Conservation (phyloP, 2,329 filamentous ascomycete species). For the Aspergillus vadensis region DNA sequence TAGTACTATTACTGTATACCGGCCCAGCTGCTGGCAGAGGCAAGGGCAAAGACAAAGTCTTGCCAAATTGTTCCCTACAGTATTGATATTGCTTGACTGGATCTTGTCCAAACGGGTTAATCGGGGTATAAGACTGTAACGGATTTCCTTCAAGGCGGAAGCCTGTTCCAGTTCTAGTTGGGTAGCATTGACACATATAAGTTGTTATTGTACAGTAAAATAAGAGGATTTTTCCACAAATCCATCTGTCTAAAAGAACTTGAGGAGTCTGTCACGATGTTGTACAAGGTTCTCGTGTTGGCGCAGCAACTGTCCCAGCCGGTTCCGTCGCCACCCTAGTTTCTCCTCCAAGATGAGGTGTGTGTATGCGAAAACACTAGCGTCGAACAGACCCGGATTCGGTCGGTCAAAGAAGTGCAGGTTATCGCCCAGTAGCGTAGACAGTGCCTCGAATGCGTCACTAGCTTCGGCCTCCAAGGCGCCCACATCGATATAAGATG, state of each 20-base stretch:
- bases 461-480: slow-evolving; percentile 62
- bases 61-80: too few species aligned
- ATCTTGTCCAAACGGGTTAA: too few species aligned
- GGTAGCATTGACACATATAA: slow-evolving; percentile 5
- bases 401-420: slow-evolving; percentile 62
- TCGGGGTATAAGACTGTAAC: background rate
- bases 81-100: too few species aligned
- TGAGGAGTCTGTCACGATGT: slow-evolving; percentile 63
- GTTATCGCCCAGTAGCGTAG: slow-evolving; percentile 58
- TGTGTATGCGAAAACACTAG: slow-evolving; percentile 85
- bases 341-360: slow-evolving; percentile 71
- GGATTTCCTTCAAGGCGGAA: background rate
- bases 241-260: slow-evolving; percentile 48
- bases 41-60: too few species aligned
- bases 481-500: slow-evolving; percentile 55
- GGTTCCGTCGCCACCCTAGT: slow-evolving; percentile 65
- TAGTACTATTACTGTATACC: too few species aligned
- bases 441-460: slow-evolving; percentile 64
- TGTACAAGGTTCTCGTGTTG: slow-evolving; percentile 63
- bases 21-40: too few species aligned
- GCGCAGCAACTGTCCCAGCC: slow-evolving; percentile 59
- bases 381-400: slow-evolving; percentile 77
- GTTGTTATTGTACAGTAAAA: slow-evolving; percentile 20
- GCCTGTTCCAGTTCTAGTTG: slow-evolving; percentile 1
- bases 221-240: background rate